A percentile compares a stretch with the other conserved stretches of the same genome.
phyloP scores from a whole-genome alignment of 2,329 filamentous ascomycete species.

The Fusarium sp. region DNA sequence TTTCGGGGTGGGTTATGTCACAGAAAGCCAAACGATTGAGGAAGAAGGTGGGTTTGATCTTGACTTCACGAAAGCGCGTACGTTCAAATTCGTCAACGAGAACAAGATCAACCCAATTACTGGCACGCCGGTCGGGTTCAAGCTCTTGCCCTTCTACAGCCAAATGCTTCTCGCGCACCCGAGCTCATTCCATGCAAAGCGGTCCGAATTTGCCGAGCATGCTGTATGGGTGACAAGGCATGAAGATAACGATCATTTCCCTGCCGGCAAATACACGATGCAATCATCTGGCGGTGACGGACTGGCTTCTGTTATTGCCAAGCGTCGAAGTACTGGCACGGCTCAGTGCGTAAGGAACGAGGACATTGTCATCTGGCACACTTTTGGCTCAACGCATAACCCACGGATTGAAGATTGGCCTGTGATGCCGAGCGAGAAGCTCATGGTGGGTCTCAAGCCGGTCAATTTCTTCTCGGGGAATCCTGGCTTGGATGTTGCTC shows the following conservation, averaged over 20 bases:
- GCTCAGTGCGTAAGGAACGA: constrained; percentile 60
- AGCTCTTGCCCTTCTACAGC: constrained; percentile 61
- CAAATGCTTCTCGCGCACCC: constrained; percentile 59
- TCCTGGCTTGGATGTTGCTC: constrained; percentile 63
- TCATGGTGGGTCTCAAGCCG: constrained; percentile 64
- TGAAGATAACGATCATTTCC: constrained; percentile 59
- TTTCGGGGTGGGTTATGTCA: constrained; percentile 62
- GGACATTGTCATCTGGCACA: constrained; percentile 70
- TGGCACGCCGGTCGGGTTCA: constrained; percentile 61
- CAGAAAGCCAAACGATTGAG: constrained; percentile 59
- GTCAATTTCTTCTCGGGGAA: constrained; percentile 67
- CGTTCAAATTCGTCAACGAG: constrained; percentile 64
- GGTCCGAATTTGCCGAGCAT: constrained; percentile 60
- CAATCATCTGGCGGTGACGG: constrained; percentile 61
- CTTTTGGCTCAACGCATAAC: constrained; percentile 73
- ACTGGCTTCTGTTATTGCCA: constrained; percentile 51
- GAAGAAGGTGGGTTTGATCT: constrained; percentile 63
- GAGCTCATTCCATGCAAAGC: constrained; percentile 55
- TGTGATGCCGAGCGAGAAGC: constrained; percentile 74
- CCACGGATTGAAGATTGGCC: constrained; percentile 76
- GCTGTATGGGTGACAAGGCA: constrained; percentile 62
- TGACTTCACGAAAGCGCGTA: constrained; percentile 62
- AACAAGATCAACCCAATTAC: constrained; percentile 58
- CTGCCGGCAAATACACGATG: constrained; percentile 60
- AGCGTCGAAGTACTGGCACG: constrained; percentile 42